Conservation (phyloP, 169 alveolate genomes). For the Plasmodium gonderi region DNA sequence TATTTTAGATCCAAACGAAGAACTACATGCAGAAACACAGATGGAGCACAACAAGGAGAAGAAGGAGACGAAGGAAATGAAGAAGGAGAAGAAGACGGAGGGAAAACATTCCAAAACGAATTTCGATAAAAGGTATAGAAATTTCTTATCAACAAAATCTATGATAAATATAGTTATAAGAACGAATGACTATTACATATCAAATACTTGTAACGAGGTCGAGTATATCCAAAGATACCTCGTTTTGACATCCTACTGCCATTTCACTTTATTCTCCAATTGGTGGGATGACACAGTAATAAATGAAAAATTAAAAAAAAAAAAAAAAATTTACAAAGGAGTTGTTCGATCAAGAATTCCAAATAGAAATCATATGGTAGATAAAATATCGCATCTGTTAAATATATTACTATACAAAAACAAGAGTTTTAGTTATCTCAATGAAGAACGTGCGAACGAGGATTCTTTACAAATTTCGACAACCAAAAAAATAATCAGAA, state of each 20-base stretch:
- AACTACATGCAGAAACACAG: neutral
- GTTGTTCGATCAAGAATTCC: conserved; percentile 28
- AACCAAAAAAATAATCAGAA: neutral
- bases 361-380: conserved; percentile 18
- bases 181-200: conserved; percentile 26
- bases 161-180: conserved; percentile 7
- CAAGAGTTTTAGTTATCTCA: neutral
- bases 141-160: conserved; percentile 15
- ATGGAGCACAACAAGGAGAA: no score
- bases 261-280: conserved; percentile 25
- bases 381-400: conserved; percentile 43
- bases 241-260: conserved; percentile 26
- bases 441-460: neutral
- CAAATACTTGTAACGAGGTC: neutral
- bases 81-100: no score
- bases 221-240: conserved; percentile 2
- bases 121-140: neutral
- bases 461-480: neutral
- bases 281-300: conserved; percentile 69
- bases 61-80: neutral
- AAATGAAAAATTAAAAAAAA: conserved; percentile 7
- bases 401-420: neutral
- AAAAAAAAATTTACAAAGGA: conserved; percentile 11
- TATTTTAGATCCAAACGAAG: neutral
- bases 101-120: neutral